These are phyloP conservation scores for Wickerhamiella alocasiicola DNA, from an alignment of 805 yeast genomes.

Conservation along the genomic window DNA sequence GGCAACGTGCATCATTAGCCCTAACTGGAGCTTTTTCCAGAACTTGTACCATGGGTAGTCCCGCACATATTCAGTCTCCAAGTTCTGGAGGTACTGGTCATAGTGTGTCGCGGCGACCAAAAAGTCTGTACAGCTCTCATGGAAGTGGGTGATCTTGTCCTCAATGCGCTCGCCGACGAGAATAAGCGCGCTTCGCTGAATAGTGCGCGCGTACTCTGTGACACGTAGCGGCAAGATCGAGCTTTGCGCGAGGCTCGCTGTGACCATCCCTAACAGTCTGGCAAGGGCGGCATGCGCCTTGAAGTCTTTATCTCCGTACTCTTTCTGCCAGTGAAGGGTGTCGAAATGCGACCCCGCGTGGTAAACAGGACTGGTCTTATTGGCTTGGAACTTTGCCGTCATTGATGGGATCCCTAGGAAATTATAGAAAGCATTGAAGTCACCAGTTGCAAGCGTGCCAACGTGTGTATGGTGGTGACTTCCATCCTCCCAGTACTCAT, in stretches of 20 bases:
- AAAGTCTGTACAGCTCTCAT: conserved; percentile 20
- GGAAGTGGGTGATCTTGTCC: conserved; percentile 14
- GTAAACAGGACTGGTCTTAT: conserved; percentile 33
- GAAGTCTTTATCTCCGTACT: conserved; percentile 44
- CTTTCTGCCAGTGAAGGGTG: conserved; percentile 42
- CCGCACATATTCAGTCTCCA: conserved; percentile 39
- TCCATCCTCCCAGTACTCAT: conserved; percentile 7
- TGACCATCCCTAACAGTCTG: conserved; percentile 41
- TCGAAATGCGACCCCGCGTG: conserved; percentile 55
- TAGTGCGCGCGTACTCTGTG: conserved; percentile 31
- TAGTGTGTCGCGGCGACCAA: conserved; percentile 29
- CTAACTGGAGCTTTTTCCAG: conserved; percentile 20
- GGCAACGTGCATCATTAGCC: conserved; percentile 21
- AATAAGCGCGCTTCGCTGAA: conserved; percentile 29
- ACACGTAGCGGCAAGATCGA: conserved; percentile 36
- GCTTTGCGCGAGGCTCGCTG: conserved; percentile 37
- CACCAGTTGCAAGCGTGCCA: conserved; percentile 53
- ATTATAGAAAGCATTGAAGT: conserved; percentile 37
- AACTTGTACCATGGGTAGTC: conserved; percentile 72
- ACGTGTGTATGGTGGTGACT: conserved; percentile 26
- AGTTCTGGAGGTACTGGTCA: conserved; percentile 37
- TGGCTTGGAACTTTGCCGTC: conserved; percentile 42
- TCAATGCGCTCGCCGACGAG: conserved; percentile 25
- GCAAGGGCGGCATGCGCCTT: conserved; percentile 43
- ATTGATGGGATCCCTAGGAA: conserved; percentile 33